phyloP scores from a whole-genome alignment of 108 stramenopile genomes.

The Cyclotella baltica region DNA sequence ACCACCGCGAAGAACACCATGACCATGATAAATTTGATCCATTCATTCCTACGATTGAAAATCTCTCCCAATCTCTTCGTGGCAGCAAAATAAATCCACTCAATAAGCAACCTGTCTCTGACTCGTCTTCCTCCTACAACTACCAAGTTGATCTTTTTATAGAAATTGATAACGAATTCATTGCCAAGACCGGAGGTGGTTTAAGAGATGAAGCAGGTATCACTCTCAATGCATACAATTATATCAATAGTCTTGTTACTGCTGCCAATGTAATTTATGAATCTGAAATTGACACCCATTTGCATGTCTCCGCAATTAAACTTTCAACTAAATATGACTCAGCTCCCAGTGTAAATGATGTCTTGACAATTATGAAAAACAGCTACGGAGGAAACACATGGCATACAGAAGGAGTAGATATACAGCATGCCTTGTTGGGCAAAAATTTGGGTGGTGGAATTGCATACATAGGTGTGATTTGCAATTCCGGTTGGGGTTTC shows the following conservation, averaged over 20 bases:
- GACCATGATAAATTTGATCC: neutral
- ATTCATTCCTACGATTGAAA: neutral
- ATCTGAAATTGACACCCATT: slow-evolving; percentile 42
- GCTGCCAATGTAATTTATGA: slow-evolving; percentile 47
- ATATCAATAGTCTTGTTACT: slow-evolving; percentile 40
- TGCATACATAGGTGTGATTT: slow-evolving; percentile 36
- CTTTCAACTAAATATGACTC: slow-evolving; percentile 13
- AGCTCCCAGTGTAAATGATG: slow-evolving; percentile 6
- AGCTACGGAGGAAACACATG: slow-evolving; percentile 21
- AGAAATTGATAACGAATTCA: slow-evolving; percentile 34
- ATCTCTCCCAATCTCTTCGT: slow-evolving; percentile 9
- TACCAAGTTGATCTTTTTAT: slow-evolving; percentile 38
- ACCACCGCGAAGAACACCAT: neutral
- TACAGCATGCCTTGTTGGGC: slow-evolving; percentile 42
- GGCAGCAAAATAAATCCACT: slow-evolving; percentile 8
- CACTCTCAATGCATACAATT: slow-evolving; percentile 11
- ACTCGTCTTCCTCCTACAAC: neutral
- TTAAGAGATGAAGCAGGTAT: neutral
- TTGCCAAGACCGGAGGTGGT: slow-evolving; percentile 25
- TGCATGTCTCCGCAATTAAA: slow-evolving; percentile 30
- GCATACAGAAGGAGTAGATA: slow-evolving; percentile 21
- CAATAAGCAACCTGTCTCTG: slow-evolving; percentile 5
- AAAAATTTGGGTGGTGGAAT: slow-evolving; percentile 37
- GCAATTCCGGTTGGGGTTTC: slow-evolving; percentile 34
- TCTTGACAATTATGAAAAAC: slow-evolving; percentile 19